Percentiles rank a stretch among this genome's conserved stretches.
phyloP scores from a whole-genome alignment of 148 eudicot genomes.

The Tetragonia tetragonoides region DNA sequence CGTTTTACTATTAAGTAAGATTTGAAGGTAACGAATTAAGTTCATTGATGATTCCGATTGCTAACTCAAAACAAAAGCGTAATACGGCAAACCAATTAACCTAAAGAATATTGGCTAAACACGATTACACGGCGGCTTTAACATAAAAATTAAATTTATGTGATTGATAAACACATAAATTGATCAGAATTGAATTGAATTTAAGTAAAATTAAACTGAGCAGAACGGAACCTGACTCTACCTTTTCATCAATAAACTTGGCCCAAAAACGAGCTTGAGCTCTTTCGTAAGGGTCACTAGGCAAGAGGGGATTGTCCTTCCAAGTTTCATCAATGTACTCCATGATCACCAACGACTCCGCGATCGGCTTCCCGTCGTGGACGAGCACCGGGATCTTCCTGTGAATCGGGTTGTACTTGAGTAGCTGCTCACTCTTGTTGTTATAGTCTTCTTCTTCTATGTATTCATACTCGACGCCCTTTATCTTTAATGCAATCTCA shows the following conservation, averaged over 20 bases:
- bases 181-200: no score
- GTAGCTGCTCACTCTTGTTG: conserved; percentile 25
- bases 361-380: conserved; percentile 20
- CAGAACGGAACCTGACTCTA: not conserved
- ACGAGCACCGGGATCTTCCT: conserved; percentile 26
- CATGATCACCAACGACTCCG: conserved; percentile 24
- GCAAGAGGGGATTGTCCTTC: conserved; percentile 26
- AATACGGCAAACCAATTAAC: no score
- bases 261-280: conserved; percentile 30
- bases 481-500: conserved; percentile 18
- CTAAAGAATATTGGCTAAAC: no score
- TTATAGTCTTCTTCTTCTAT: conserved; percentile 14
- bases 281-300: conserved; percentile 26
- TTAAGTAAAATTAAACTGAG: no score
- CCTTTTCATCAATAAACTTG: conserved; percentile 27
- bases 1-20: no score
- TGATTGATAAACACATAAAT: no score
- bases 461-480: conserved; percentile 27
- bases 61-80: no score
- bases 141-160: no score
- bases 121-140: no score
- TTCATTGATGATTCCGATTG: no score
- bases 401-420: conserved; percentile 24
- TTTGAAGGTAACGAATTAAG: no score
- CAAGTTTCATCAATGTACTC: conserved; percentile 28